These are phyloP conservation scores for Chlorophyllum brunneum DNA, from an alignment of 768 basidiomycete species.

Conservation along the genomic window DNA sequence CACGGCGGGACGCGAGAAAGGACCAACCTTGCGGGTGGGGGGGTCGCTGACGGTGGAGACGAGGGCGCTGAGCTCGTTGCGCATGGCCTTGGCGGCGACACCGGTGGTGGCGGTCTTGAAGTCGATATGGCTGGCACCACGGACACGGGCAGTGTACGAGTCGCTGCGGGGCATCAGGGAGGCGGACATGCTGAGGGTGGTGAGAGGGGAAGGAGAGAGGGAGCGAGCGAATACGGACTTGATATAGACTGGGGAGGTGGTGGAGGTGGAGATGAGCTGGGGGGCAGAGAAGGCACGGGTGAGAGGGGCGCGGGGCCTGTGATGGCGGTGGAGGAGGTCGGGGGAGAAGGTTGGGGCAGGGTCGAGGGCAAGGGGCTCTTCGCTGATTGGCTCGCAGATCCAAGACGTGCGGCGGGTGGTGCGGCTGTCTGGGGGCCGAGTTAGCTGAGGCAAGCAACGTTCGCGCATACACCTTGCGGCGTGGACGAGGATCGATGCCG, in stretches of 20 bases:
- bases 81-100: constrained; percentile 93
- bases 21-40: constrained; percentile 71
- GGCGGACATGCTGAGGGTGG: constrained; percentile 44
- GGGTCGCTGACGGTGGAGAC: constrained; percentile 81
- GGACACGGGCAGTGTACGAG: constrained; percentile 66
- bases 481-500: constrained; percentile 9
- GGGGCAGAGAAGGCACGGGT: constrained; percentile 49
- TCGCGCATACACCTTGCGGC: constrained; percentile 29
- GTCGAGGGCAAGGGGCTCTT: constrained; percentile 41
- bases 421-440: constrained; percentile 13
- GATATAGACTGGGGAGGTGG: constrained; percentile 57
- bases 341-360: constrained; percentile 17
- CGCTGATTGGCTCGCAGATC: constrained; percentile 45
- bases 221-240: constrained; percentile 23
- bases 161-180: constrained; percentile 60
- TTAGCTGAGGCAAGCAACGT: constrained; percentile 31
- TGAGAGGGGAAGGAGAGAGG: constrained; percentile 14
- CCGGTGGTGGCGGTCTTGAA: constrained; percentile 98
- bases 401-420: constrained; percentile 28
- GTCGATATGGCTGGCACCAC: constrained; percentile 82
- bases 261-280: constrained; percentile 61
- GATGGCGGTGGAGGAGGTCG: constrained; percentile 59
- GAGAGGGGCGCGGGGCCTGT: constrained; percentile 45
- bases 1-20: neutral
- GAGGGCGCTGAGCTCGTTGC: constrained; percentile 95